phyloP scores from a whole-genome alignment of 352 stramenopile species.

The Pythium guiyangense region DNA sequence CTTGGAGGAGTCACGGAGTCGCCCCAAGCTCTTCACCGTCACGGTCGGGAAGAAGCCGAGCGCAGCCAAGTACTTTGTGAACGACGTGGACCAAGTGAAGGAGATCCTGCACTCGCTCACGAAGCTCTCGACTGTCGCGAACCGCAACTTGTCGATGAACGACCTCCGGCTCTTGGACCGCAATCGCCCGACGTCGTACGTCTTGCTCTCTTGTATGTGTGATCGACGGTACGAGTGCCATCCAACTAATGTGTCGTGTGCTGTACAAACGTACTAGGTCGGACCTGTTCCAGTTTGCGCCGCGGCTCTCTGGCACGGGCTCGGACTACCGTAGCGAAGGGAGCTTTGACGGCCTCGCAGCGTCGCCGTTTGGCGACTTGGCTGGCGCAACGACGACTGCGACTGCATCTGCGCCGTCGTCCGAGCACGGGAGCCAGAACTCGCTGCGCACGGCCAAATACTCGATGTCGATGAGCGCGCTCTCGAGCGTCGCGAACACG shows the following conservation, averaged over 20 bases:
- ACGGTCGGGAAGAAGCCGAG: slow-evolving; percentile 99
- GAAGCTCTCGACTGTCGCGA: slow-evolving; percentile 78
- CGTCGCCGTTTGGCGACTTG: slow-evolving; percentile 25
- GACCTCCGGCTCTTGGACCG: slow-evolving; percentile 72
- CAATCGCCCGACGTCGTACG: slow-evolving; percentile 41
- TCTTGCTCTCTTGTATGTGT: background rate
- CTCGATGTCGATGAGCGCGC: slow-evolving; percentile 85
- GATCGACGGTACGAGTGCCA: background rate
- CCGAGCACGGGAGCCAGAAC: slow-evolving; percentile 15
- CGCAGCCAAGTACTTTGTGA: slow-evolving; percentile 96
- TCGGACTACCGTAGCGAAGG: slow-evolving; percentile 43
- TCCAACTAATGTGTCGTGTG: background rate
- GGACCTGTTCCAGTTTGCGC: slow-evolving; percentile 24
- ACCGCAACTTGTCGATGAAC: slow-evolving; percentile 85
- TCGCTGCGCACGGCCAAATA: slow-evolving; percentile 36
- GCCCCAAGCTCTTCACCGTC: slow-evolving; percentile 90
- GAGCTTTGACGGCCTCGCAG: slow-evolving; percentile 39
- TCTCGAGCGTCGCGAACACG: slow-evolving; percentile 56
- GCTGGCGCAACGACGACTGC: slow-evolving; percentile 11
- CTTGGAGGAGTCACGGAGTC: slow-evolving; percentile 60
- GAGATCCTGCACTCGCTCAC: slow-evolving; percentile 89
- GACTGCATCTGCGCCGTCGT: slow-evolving; percentile 21
- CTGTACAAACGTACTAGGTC: slow-evolving; percentile 12
- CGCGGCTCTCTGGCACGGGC: slow-evolving; percentile 16
- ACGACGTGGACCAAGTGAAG: slow-evolving; percentile 96